Conservation (phyloP, 2,329 filamentous ascomycete genomes). For the Cadophora malorum region DNA sequence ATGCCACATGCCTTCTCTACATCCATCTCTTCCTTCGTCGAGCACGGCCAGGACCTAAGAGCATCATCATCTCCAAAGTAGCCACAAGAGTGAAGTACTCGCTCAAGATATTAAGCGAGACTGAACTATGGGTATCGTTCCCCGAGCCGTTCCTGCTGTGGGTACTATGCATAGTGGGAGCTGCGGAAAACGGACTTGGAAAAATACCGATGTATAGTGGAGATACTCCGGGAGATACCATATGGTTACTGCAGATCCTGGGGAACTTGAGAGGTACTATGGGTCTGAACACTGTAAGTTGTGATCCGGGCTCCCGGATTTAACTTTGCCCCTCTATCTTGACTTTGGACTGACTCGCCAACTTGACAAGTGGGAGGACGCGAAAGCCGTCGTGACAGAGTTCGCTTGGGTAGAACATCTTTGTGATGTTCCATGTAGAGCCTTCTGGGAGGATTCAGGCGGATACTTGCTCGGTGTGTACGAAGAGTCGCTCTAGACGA, state of each 20-base stretch:
- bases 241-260: slow-evolving; percentile 20
- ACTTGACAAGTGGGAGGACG: slow-evolving; percentile 19
- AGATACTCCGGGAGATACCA: background rate
- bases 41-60: background rate
- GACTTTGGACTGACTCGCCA: background rate
- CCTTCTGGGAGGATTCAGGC: slow-evolving; percentile 15
- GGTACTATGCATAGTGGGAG: slow-evolving; percentile 12
- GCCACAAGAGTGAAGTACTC: slow-evolving; percentile 11
- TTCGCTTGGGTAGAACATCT: slow-evolving; percentile 25
- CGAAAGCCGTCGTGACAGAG: background rate
- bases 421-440: slow-evolving; percentile 14
- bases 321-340: background rate
- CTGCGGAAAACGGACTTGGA: background rate
- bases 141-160: slow-evolving; percentile 18
- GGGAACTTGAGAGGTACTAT: background rate
- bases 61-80: slow-evolving; percentile 18
- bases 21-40: slow-evolving; percentile 21
- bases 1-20: slow-evolving; percentile 17
- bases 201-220: background rate
- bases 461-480: background rate
- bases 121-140: slow-evolving; percentile 19
- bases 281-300: background rate
- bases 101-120: slow-evolving; percentile 6
- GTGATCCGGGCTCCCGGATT: background rate
- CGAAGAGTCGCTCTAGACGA: background rate